Percentiles rank a stretch among this genome's conserved stretches.
Evolutionary conservation across 2,329 filamentous ascomycete species (phyloP).

Genomic region (Colletotrichum lupini): DNA sequence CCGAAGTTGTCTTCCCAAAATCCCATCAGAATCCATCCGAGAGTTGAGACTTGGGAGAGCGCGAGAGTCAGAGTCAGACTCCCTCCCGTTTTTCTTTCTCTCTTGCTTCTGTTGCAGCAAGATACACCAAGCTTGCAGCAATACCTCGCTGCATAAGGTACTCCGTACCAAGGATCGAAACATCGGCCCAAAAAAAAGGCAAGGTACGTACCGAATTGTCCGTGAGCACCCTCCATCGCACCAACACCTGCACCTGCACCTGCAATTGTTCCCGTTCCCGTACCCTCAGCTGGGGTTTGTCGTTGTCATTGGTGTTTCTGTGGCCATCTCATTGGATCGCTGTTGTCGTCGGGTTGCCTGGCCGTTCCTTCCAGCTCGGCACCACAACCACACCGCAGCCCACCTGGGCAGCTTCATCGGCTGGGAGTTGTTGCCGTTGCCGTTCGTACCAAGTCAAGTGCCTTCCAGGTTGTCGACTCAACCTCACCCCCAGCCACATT

Average conservation of each 20-base stretch:
- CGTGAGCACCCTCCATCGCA: constrained; percentile 1
- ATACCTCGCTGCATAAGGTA: not conserved
- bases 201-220: constrained; percentile 20
- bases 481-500: constrained; percentile 39
- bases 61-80: constrained; percentile 6
- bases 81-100: constrained; percentile 7
- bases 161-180: constrained; percentile 4
- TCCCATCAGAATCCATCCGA: constrained; percentile 19
- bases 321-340: not conserved
- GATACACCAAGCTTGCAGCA: constrained; percentile 22
- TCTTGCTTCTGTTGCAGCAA: constrained; percentile 29
- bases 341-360: constrained; percentile 18
- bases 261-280: not conserved
- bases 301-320: constrained; percentile 9
- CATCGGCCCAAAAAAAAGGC: constrained; percentile 16
- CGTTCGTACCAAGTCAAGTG: not conserved
- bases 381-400: not conserved
- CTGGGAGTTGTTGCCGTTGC: constrained; percentile 5
- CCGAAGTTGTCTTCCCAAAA: constrained; percentile 20
- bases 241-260: not conserved
- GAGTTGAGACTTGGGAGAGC: constrained; percentile 5
- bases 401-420: constrained; percentile 1
- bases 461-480: constrained; percentile 5
- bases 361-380: constrained; percentile 26
- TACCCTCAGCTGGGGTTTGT: not conserved